Base-by-base conservation (phyloP, 2,329 filamentous ascomycete genomes). In the Periglandula ipomoeae region DNA sequence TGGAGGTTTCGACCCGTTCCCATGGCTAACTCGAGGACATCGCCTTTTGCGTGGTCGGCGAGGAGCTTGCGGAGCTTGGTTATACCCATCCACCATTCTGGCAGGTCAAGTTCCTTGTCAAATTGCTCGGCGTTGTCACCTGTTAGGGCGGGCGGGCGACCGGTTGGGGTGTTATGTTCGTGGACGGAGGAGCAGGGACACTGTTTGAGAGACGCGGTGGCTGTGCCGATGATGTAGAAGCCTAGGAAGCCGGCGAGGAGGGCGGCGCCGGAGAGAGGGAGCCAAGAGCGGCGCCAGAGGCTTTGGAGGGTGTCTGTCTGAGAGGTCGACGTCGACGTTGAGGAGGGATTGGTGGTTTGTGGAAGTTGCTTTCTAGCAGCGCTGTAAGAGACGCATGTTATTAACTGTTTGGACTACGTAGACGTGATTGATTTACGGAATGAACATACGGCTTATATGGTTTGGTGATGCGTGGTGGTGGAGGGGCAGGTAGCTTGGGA, bases 11-110 rank as follows among this genome's bases (percentile, higher is more conserved):
- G 70, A 3, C 81, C 81, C 3, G 80, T 81, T 17, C 81, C 81
- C 49, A 83, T 72, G 17, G 79, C 79, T 11, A 84, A 70, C 61
- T 84, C 81, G 27, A 83, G 70, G 11, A 84, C 80, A 59, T 81
- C 68, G 2, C 81, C 81, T 0, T 60, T 60, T 5, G 75, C 79
- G 27, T 64, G 61, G 11, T 62, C 58, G 1, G 73, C 74, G 23
- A 84, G 65, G 20, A 66, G 64, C 45, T 66, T 65, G 10, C 81
- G 72, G 46, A 82, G 62, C 17, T 62, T 64, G 5, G 67, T 71
- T 54, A 83, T 72, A 43, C 81, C 79, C 68, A 75, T 75, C 55
- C 75, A 67, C 61, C 67, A 70, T 61, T 84, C 81, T 4, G 75
- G 74, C 56, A 71, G 65, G 59, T 82, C 71, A 34, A 84, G 75